Evolutionary conservation across 2,329 filamentous ascomycete genomes (phyloP).

Genomic region (Fusarium brevicatenulatum): DNA sequence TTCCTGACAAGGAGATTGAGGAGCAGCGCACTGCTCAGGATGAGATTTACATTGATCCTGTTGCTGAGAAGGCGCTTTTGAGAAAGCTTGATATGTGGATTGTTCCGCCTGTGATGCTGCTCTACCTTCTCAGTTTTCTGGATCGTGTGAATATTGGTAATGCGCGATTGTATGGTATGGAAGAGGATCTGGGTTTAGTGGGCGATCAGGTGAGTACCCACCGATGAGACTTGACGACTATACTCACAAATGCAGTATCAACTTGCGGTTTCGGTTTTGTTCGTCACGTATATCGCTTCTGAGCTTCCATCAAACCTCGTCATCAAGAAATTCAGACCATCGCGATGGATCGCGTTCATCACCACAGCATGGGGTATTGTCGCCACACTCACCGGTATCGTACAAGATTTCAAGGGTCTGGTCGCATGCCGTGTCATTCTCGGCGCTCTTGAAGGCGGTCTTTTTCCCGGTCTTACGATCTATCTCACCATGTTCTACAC

Average conservation of each 20-base stretch:
- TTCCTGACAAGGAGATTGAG: slow-evolving; percentile 37
- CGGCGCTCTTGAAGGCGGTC: slow-evolving; percentile 58
- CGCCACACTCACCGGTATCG: slow-evolving; percentile 59
- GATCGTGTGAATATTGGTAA: slow-evolving; percentile 61
- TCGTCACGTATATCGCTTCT: slow-evolving; percentile 51
- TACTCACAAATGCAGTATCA: slow-evolving; percentile 60
- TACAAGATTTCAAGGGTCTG: slow-evolving; percentile 47
- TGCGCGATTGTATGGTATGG: slow-evolving; percentile 70
- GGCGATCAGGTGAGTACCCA: slow-evolving; percentile 49
- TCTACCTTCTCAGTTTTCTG: slow-evolving; percentile 62
- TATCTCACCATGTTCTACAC: slow-evolving; percentile 46
- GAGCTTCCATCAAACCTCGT: slow-evolving; percentile 56
- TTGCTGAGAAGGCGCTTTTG: slow-evolving; percentile 54
- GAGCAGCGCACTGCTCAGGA: slow-evolving; percentile 21
- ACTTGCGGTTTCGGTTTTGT: slow-evolving; percentile 46
- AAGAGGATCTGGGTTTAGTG: slow-evolving; percentile 67
- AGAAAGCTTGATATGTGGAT: slow-evolving; percentile 71
- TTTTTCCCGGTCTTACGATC: slow-evolving; percentile 53
- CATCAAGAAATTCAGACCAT: slow-evolving; percentile 53
- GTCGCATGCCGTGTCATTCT: slow-evolving; percentile 57
- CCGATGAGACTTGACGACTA: accelerated
- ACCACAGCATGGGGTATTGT: slow-evolving; percentile 55
- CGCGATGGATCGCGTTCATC: slow-evolving; percentile 43
- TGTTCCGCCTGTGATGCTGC: slow-evolving; percentile 68
- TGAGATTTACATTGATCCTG: slow-evolving; percentile 46